These are phyloP conservation scores for Pholiota conissans DNA, from an alignment of 768 basidiomycete species.

Conservation along the genomic window DNA sequence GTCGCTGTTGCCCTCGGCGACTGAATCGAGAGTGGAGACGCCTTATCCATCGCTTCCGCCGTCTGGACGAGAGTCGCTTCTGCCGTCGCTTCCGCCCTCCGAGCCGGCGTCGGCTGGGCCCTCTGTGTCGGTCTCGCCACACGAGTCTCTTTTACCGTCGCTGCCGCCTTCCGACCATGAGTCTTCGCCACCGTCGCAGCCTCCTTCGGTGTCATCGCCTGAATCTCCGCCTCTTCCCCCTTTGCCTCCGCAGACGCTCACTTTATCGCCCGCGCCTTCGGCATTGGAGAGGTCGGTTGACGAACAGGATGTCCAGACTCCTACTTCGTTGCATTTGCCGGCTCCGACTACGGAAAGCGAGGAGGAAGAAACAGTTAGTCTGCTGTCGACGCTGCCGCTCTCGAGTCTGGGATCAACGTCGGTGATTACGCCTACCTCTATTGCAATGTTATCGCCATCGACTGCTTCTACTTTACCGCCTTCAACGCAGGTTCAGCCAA, in stretches of 20 bases:
- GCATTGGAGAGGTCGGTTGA: not conserved
- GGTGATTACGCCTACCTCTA: constrained; percentile 30
- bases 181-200: constrained; percentile 10
- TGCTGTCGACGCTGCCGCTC: constrained; percentile 27
- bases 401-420: constrained; percentile 29
- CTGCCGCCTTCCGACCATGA: not conserved
- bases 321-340: constrained; percentile 6
- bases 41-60: constrained; percentile 18
- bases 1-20: constrained; percentile 14
- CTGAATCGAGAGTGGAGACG: not conserved
- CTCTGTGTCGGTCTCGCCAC: constrained; percentile 16
- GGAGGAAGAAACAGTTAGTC: constrained; percentile 21
- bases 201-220: constrained; percentile 12
- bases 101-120: constrained; percentile 10
- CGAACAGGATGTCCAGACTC: constrained; percentile 22
- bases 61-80: not conserved
- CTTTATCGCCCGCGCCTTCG: constrained; percentile 15
- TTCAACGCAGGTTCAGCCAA: constrained; percentile 15
- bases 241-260: constrained; percentile 11
- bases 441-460: constrained; percentile 25
- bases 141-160: constrained; percentile 7
- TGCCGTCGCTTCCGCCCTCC: constrained; percentile 1
- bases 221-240: constrained; percentile 12
- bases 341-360: constrained; percentile 15
- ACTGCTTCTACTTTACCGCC: constrained; percentile 30